phyloP scores from a whole-genome alignment of 768 basidiomycete species.

The Trametes meyenii region DNA sequence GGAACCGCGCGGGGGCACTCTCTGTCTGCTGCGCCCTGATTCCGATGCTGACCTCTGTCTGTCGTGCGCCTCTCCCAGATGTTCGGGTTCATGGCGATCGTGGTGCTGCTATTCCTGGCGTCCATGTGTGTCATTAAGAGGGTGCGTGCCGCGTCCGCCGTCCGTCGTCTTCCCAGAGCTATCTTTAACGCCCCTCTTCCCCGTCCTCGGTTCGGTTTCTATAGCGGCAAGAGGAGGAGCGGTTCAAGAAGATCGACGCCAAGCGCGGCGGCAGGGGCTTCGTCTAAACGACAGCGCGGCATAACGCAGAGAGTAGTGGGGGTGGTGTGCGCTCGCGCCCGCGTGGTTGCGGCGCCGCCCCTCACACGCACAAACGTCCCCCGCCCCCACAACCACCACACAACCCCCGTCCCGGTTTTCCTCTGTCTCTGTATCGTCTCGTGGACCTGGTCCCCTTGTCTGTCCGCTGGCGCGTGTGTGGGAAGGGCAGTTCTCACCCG shows the following conservation, averaged over 20 bases:
- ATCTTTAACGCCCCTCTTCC: neutral
- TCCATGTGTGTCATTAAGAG: slow-evolving; percentile 89
- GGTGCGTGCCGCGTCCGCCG: slow-evolving; percentile 44
- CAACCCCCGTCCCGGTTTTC: slow-evolving; percentile 12
- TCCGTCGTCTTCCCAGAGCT: neutral
- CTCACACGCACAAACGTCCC: neutral
- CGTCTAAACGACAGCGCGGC: slow-evolving; percentile 48
- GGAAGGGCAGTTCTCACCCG: neutral
- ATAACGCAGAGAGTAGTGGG: neutral
- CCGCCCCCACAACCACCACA: neutral
- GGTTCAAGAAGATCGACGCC: slow-evolving; percentile 87
- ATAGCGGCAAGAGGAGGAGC: slow-evolving; percentile 77
- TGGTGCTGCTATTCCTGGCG: slow-evolving; percentile 74
- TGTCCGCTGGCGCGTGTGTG: slow-evolving; percentile 1
- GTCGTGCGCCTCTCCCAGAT: slow-evolving; percentile 40
- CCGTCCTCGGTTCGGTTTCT: slow-evolving; percentile 1
- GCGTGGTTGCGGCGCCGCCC: neutral
- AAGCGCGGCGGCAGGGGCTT: slow-evolving; percentile 89
- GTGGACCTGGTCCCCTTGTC: slow-evolving; percentile 8
- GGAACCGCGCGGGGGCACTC: neutral
- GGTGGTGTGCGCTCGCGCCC: neutral
- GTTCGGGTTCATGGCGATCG: slow-evolving; percentile 84
- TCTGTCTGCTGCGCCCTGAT: neutral
- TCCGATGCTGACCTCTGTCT: slow-evolving; percentile 16
- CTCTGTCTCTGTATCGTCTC: slow-evolving; percentile 8